Evolutionary conservation across 192 early-diverging fungal genomes (phyloP).

Genomic region (Cetraspora pellucida): DNA sequence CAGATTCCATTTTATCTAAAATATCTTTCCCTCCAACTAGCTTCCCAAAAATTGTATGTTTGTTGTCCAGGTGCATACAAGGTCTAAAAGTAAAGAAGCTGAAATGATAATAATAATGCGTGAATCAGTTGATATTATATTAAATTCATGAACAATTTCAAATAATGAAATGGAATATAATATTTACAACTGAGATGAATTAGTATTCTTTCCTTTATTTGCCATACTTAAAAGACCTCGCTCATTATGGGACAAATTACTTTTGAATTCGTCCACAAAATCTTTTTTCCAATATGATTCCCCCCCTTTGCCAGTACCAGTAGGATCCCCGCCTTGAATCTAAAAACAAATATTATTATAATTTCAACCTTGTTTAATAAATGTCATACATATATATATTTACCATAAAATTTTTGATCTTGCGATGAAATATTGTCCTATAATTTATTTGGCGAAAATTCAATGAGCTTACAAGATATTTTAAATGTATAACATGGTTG

Average conservation of each 20-base stretch:
- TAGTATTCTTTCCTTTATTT: conserved; percentile 90
- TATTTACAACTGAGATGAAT: conserved; percentile 77
- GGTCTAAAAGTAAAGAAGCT: conserved; percentile 73
- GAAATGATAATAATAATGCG: conserved; percentile 36
- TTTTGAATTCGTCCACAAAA: conserved; percentile 72
- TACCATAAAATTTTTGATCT: conserved; percentile 91
- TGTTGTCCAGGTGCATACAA: conserved; percentile 69
- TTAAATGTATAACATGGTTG: neutral
- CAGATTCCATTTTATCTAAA: conserved; percentile 76
- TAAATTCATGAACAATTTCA: neutral
- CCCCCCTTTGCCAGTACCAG: conserved; percentile 90
- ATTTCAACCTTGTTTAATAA: conserved; percentile 9
- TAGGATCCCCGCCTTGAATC: conserved; percentile 96
- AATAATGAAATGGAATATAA: neutral
- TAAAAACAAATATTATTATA: conserved; percentile 8
- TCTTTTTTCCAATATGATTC: conserved; percentile 68
- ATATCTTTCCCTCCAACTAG: conserved; percentile 86
- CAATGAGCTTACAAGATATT: neutral
- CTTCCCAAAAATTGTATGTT: conserved; percentile 94
- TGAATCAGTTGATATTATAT: neutral
- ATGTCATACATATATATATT: neutral
- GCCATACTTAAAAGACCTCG: conserved; percentile 94
- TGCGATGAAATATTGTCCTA: conserved; percentile 76
- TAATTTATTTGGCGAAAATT: neutral
- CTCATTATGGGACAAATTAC: conserved; percentile 71